Evolutionary conservation across 1,284 basidiomycete species (phyloP), one percentile per base, ranked within the genome.

Genomic region (Cutaneotrichosporon cyanovorans): DNA sequence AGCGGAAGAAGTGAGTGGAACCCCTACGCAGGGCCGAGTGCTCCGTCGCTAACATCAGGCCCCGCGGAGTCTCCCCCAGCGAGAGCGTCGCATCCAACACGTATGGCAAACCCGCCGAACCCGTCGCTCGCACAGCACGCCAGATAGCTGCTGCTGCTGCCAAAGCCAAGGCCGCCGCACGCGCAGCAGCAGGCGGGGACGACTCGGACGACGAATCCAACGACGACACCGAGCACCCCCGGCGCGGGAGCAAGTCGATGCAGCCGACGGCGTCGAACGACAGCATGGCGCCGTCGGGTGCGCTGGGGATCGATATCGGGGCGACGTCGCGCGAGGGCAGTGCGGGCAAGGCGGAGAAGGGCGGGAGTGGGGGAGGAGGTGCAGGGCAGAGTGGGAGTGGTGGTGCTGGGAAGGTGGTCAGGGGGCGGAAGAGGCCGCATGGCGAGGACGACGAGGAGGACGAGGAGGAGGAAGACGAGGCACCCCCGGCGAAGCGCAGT

Each of bases 131-230:
- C 18, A 69, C 66, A 3, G 66, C 66, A 7, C 65, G 68, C 22
- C 67, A 69, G 52, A 56, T 68, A 15, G 67, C 67, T 4, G 67
- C 67, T 1, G 67, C 66, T 1, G 66, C 62, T 2, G 62, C 58
- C 32, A 59, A 60, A 46, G 63, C 65, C 16, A 51, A 57, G 19
- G 56, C 60, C 18, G 56, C 53, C 31, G 55, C 62, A 42, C 42
- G 56, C 50, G 2, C 32, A 28, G 33, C 42, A 38, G 39, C 41
- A n/a, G n/a, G 36, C 16, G 55, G 53, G 10, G 64, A 63, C 32
- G 61, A 61, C 16, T 60, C 59, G 15, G 65, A 66, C 36, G 64
- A 66, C 18, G 63, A 63, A 18, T 57, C 58, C 2, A 47, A 40
- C 36, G 49, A 56, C 33, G 62, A 61, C 12, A n/a, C n/a, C n/a